These are phyloP conservation scores for Pisolithus marmoratus DNA, from an alignment of 768 basidiomycete genomes.

Conservation along the genomic window DNA sequence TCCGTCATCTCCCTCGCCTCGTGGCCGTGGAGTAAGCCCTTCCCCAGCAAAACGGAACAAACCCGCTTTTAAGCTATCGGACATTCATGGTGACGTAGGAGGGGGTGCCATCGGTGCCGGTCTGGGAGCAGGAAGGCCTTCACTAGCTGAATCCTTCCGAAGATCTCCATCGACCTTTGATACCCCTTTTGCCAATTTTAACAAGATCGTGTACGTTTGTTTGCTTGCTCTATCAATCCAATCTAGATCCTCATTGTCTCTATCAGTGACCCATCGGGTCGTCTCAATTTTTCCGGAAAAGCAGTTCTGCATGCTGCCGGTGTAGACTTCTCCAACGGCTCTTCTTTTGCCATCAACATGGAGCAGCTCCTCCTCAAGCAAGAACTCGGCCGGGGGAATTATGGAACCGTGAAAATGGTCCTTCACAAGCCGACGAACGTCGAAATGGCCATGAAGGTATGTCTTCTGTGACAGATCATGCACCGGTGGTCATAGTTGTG, in stretches of 20 bases:
- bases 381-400: slow-evolving; percentile 94
- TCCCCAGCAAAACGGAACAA: slow-evolving; percentile 41
- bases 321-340: slow-evolving; percentile 84
- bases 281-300: slow-evolving; percentile 88
- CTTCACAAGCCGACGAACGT: slow-evolving; percentile 92
- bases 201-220: slow-evolving; percentile 80
- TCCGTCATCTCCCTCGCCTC: slow-evolving; percentile 19
- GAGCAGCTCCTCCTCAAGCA: slow-evolving; percentile 84
- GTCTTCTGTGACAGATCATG: slow-evolving; percentile 6
- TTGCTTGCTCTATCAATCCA: slow-evolving; percentile 2
- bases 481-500: background rate
- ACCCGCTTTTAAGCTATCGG: slow-evolving; percentile 57
- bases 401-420: slow-evolving; percentile 96
- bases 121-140: slow-evolving; percentile 64
- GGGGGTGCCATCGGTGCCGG: slow-evolving; percentile 61
- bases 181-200: slow-evolving; percentile 89
- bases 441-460: slow-evolving; percentile 97
- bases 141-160: slow-evolving; percentile 36
- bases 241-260: slow-evolving; percentile 4
- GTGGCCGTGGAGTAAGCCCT: slow-evolving; percentile 27
- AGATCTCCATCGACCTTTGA: slow-evolving; percentile 39
- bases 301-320: slow-evolving; percentile 89
- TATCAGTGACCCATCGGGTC: slow-evolving; percentile 88
- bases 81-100: slow-evolving; percentile 47
- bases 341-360: slow-evolving; percentile 93